Conservation (phyloP, 495 filamentous ascomycete species). For the Penicillium paxilli region DNA sequence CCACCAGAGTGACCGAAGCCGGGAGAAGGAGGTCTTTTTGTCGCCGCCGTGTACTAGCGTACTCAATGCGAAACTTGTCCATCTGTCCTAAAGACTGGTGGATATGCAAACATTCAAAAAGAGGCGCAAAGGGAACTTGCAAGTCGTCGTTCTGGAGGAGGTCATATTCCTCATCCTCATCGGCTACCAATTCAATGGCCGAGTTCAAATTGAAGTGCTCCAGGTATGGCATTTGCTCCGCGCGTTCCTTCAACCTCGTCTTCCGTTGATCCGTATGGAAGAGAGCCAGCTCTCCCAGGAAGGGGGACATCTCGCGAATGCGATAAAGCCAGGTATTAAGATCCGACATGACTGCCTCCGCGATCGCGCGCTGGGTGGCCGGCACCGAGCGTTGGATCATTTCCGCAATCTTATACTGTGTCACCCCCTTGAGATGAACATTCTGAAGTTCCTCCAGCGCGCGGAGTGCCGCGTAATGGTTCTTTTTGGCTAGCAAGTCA, state of each 20-base stretch:
- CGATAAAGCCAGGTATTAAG: constrained; percentile 97
- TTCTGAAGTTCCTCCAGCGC: constrained; percentile 95
- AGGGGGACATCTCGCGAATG: constrained; percentile 93
- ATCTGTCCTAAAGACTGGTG: constrained; percentile 92
- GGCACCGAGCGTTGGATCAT: constrained; percentile 95
- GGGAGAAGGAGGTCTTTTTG: constrained; percentile 92
- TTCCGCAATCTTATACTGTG: constrained; percentile 92
- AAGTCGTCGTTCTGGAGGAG: constrained; percentile 91
- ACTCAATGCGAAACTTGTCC: constrained; percentile 86
- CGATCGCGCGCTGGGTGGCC: constrained; percentile 86
- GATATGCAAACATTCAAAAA: constrained; percentile 96
- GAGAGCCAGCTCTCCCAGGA: constrained; percentile 94
- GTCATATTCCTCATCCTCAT: constrained; percentile 94
- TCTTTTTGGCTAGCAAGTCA: constrained; percentile 85
- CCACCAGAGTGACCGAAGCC: constrained; percentile 64
- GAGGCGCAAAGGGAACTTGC: constrained; percentile 88
- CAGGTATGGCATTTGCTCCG: constrained; percentile 68
- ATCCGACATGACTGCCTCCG: constrained; percentile 95
- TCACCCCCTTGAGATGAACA: constrained; percentile 89
- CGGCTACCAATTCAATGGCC: constrained; percentile 90
- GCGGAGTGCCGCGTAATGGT: constrained; percentile 91
- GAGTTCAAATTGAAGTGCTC: constrained; percentile 90
- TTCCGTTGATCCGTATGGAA: constrained; percentile 91
- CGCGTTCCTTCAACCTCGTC: constrained; percentile 76
- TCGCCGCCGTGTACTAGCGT: constrained; percentile 81